A percentile compares a stretch with the other conserved stretches of the same genome.
Conservation (phyloP, 106 monocot genomes). For the Agapanthus africanus region DNA sequence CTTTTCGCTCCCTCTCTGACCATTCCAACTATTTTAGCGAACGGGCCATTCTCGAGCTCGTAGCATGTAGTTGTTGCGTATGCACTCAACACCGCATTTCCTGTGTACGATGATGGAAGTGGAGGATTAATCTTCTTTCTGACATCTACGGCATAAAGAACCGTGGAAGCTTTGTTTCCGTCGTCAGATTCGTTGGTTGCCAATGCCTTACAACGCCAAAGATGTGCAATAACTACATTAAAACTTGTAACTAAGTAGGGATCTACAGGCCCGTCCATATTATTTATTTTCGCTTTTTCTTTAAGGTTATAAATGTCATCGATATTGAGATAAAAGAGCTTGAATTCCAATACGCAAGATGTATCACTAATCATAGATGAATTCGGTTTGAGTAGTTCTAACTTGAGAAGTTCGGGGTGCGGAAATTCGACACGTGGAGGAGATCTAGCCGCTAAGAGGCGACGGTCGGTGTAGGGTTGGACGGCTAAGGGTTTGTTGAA, state of each 20-base stretch:
- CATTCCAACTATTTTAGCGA: constrained; percentile 13
- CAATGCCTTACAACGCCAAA: constrained; percentile 43
- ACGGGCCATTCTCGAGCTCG: constrained; percentile 17
- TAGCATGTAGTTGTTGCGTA: constrained; percentile 8
- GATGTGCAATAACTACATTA: constrained; percentile 34
- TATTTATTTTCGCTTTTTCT: background rate
- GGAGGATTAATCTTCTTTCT: constrained; percentile 18
- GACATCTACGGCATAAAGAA: constrained; percentile 36
- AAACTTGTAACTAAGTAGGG: constrained; percentile 12
- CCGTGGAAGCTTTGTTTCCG: constrained; percentile 2
- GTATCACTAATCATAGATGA: background rate
- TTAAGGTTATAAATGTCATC: constrained; percentile 31
- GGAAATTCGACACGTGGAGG: constrained; percentile 37
- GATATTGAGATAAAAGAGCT: constrained; percentile 27
- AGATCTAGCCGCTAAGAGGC: constrained; percentile 32
- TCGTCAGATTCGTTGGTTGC: background rate
- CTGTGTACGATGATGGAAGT: constrained; percentile 21
- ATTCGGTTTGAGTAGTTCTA: background rate
- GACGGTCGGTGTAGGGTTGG: constrained; percentile 34
- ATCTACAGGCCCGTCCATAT: background rate
- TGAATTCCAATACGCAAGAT: constrained; percentile 7
- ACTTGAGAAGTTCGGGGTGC: constrained; percentile 38
- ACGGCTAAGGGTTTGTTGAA: constrained; percentile 4
- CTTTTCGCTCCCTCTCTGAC: constrained; percentile 17
- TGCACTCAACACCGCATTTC: constrained; percentile 35